phyloP scores from a whole-genome alignment of 2,329 filamentous ascomycete species.

The Claviceps pazoutovae region DNA sequence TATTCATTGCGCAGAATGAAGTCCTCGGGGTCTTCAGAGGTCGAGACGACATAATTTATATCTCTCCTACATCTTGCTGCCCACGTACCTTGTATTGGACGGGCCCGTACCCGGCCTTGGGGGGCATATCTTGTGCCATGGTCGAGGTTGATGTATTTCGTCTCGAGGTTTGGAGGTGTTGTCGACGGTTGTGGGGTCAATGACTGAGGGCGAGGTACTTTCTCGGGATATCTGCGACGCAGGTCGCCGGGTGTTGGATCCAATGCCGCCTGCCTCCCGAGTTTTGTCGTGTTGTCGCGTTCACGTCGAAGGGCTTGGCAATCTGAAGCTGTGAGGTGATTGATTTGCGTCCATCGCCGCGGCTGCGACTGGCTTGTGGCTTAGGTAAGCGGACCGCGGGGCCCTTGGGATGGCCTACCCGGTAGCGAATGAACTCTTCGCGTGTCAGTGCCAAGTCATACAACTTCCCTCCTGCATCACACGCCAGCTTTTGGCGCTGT shows the following conservation, averaged over 20 bases:
- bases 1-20: neutral
- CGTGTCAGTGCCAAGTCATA: too few relatives aligned
- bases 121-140: constrained; percentile 98
- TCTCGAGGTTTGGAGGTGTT: neutral
- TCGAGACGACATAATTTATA: too few relatives aligned
- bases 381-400: neutral
- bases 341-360: neutral
- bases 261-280: constrained; percentile 2
- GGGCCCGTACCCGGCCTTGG: constrained; percentile 82
- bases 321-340: neutral
- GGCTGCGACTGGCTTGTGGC: neutral
- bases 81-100: constrained; percentile 84
- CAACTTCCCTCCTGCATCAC: too few relatives aligned
- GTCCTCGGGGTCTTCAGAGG: too few relatives aligned
- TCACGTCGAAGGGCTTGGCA: neutral
- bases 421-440: neutral
- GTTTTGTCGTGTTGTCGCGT: neutral
- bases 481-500: too few relatives aligned
- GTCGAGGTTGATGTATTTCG: constrained; percentile 31
- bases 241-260: neutral
- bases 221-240: neutral
- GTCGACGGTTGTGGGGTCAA: neutral
- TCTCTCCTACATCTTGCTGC: neutral
- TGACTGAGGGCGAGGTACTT: neutral
- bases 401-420: neutral